Evolutionary conservation across 1,139 yeast genomes (phyloP).

Genomic region (Yamadazyma spencermartinsiae): DNA sequence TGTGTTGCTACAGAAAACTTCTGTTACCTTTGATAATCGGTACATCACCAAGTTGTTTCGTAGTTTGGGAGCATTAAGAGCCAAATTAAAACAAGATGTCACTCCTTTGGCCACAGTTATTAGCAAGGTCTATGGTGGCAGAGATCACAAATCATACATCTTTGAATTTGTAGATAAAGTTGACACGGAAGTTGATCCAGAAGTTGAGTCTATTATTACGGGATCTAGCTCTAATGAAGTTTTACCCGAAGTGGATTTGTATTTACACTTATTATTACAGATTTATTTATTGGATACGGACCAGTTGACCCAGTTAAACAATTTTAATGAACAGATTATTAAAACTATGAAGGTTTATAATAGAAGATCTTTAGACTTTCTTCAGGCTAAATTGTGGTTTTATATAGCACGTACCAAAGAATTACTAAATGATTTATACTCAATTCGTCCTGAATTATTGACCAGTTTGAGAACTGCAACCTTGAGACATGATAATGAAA

Average conservation of each 20-base stretch:
- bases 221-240: slow-evolving; percentile 18
- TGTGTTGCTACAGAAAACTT: slow-evolving; percentile 65
- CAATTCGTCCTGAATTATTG: slow-evolving; percentile 71
- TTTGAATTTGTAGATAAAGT: slow-evolving; percentile 31
- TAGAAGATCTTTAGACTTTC: slow-evolving; percentile 80
- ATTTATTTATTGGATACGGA: slow-evolving; percentile 69
- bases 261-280: slow-evolving; percentile 76
- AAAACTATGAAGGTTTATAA: slow-evolving; percentile 62
- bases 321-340: slow-evolving; percentile 57
- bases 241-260: slow-evolving; percentile 79
- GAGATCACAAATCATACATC: slow-evolving; percentile 44
- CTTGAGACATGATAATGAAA: slow-evolving; percentile 88
- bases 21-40: slow-evolving; percentile 78
- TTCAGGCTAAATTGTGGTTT: slow-evolving; percentile 93
- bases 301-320: slow-evolving; percentile 48
- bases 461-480: slow-evolving; percentile 83
- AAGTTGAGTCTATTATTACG: slow-evolving; percentile 8
- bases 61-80: slow-evolving; percentile 76
- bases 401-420: slow-evolving; percentile 83
- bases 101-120: slow-evolving; percentile 55
- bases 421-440: slow-evolving; percentile 54
- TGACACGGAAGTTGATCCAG: slow-evolving; percentile 15
- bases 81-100: slow-evolving; percentile 48
- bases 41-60: slow-evolving; percentile 84
- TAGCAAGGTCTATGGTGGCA: slow-evolving; percentile 45